Base-by-base conservation (phyloP, 164 flowering plant species). In the Berberis vulgaris region DNA sequence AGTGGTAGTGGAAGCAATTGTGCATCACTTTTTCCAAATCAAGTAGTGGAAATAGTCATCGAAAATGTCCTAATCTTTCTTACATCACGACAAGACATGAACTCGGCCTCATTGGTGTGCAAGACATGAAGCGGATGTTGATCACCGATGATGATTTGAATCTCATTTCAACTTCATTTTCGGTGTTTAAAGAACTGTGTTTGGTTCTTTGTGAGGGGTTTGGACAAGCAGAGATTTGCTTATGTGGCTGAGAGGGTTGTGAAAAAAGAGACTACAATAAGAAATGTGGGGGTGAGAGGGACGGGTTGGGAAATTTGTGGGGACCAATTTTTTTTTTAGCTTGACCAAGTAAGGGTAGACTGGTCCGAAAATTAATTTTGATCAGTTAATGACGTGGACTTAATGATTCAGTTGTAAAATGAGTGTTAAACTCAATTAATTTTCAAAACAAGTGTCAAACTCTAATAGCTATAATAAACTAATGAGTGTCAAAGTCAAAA, bases 141-240 rank as follows among this genome's bases (percentile, higher is more conserved):
- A 77, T 89, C 6, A 79, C 86, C 12, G 85, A 91, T 63, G 80
- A 75, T 5, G 98, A 91, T 83, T 79, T 91, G 41, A 69, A 60
- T 3, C 58, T 76, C 8, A 57, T 91, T 1, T 84, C 88, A 2
- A 65, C 68, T 6, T 74, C 81, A 0, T 83, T 89, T 43, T 65
- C 80, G 5, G 67, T 69, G 11, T 87, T 91, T 44, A 83, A 80
- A 69, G 92, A 87, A 77, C 84, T 92, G n/a, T 79, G 75, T 41
- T 80, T 92, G 12, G 83, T 86, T 45, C 83, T 87, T 67, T 92
- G 96, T 63, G 98, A 92, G 3, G 98, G 91, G n/a, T 92, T 92
- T 73, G 83, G 88, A 1, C 83, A 95, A 54, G 69, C 65, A 39
- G 96, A 96, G 2, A 26, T 84, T 92, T 41, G 92, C 89, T 7